Conservation (phyloP, 371 early-diverging fungal genomes). For the Capillidium heterosporum region DNA sequence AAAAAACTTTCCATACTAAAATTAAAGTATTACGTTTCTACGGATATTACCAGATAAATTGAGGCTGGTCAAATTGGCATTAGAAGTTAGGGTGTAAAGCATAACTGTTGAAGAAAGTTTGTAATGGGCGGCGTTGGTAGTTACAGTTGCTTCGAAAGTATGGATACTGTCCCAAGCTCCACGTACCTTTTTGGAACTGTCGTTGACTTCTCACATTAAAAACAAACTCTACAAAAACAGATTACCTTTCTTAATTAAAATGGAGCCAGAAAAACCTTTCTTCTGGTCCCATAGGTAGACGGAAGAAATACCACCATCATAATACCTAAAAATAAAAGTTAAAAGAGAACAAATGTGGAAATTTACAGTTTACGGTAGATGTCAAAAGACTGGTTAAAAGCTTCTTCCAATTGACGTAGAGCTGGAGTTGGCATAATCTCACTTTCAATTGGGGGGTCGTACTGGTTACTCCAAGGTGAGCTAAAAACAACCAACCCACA, state of each 20-base stretch:
- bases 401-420: conserved; percentile 71
- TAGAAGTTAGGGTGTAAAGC: conserved; percentile 66
- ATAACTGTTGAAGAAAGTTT: conserved; percentile 89
- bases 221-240: background rate
- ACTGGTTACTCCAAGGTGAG: conserved; percentile 94
- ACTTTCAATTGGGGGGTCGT: conserved; percentile 69
- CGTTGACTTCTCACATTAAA: conserved; percentile 26
- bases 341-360: background rate
- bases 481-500: conserved; percentile 17
- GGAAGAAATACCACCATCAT: conserved; percentile 89
- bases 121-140: conserved; percentile 70
- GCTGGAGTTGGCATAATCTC: conserved; percentile 57
- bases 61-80: conserved; percentile 47
- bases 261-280: conserved; percentile 85
- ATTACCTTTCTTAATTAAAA: conserved; percentile 87
- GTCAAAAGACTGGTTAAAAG: conserved; percentile 90
- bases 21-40: conserved; percentile 41
- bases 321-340: conserved; percentile 32
- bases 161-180: conserved; percentile 99
- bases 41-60: conserved; percentile 87
- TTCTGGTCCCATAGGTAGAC: conserved; percentile 83
- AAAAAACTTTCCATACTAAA: background rate
- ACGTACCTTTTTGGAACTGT: conserved; percentile 42
- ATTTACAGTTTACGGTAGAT: conserved; percentile 79
- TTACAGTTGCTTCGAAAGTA: conserved; percentile 76